Conservation (phyloP, 805 yeast species). For the Yamadazyma akitaensis region DNA sequence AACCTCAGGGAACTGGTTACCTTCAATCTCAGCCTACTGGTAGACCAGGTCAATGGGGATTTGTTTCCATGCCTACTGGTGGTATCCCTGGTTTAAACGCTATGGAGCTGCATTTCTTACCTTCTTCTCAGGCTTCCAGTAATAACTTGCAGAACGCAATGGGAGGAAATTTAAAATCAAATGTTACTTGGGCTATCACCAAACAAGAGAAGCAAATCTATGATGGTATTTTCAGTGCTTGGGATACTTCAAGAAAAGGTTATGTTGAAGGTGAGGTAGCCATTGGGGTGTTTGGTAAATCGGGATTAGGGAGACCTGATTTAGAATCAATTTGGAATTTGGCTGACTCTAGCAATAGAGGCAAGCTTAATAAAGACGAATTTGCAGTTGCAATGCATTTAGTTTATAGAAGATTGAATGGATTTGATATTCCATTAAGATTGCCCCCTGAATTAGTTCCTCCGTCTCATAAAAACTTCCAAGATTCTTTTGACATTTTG, state of each 20-base stretch:
- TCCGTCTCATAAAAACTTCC: constrained; percentile 72
- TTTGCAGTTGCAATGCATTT: constrained; percentile 97
- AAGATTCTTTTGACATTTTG: constrained; percentile 65
- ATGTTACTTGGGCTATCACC: constrained; percentile 79
- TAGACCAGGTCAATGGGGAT: constrained; percentile 78
- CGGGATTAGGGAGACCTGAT: constrained; percentile 82
- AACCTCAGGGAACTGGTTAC: constrained; percentile 31
- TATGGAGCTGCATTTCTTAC: constrained; percentile 66
- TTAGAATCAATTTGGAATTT: constrained; percentile 89
- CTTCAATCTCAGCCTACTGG: constrained; percentile 59
- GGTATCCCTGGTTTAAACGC: constrained; percentile 69
- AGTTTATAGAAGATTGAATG: constrained; percentile 86
- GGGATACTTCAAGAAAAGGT: constrained; percentile 72
- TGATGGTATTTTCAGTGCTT: constrained; percentile 82
- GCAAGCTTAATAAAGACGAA: constrained; percentile 82
- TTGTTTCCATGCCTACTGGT: constrained; percentile 64
- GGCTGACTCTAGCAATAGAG: constrained; percentile 78
- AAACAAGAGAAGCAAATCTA: constrained; percentile 84
- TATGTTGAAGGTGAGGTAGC: constrained; percentile 77
- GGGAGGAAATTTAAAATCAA: constrained; percentile 45
- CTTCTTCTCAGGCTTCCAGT: constrained; percentile 38
- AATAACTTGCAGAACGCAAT: constrained; percentile 40
- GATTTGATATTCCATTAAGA: constrained; percentile 75
- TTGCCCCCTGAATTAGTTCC: constrained; percentile 90
- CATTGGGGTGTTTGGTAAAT: constrained; percentile 81